These are phyloP conservation scores for Xylariaceae sp. DNA, from an alignment of 2,329 filamentous ascomycete species.

Conservation along the genomic window DNA sequence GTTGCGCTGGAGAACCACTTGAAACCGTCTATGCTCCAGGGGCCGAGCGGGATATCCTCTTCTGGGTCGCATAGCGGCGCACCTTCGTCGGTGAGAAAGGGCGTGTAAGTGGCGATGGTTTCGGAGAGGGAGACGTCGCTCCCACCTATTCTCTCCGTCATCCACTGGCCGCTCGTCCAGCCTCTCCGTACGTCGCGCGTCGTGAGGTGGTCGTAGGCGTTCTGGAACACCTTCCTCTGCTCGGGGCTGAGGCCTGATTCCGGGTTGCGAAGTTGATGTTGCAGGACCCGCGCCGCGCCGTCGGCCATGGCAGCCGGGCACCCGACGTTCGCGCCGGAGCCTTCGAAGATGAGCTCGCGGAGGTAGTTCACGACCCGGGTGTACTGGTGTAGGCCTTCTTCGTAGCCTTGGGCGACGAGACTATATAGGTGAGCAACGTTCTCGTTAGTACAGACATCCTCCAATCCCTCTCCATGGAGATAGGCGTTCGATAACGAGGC, in stretches of 20 bases:
- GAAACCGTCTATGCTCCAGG: slow-evolving; percentile 51
- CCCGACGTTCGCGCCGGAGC: slow-evolving; percentile 33
- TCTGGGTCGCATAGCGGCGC: slow-evolving; percentile 11
- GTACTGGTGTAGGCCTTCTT: slow-evolving; percentile 44
- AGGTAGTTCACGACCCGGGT: slow-evolving; percentile 56
- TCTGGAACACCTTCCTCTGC: slow-evolving; percentile 30
- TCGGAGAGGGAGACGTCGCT: slow-evolving; percentile 54
- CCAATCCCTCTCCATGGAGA: too few relatives aligned
- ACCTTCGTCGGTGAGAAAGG: slow-evolving; percentile 7
- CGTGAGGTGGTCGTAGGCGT: slow-evolving; percentile 39
- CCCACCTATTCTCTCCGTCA: slow-evolving; percentile 55
- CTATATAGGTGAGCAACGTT: too few relatives aligned
- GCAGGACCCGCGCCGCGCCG: slow-evolving; percentile 37
- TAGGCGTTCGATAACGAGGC: too few relatives aligned
- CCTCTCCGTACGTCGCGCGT: slow-evolving; percentile 37
- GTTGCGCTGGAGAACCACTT: slow-evolving; percentile 62
- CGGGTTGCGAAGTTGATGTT: slow-evolving; percentile 23
- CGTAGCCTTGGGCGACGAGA: slow-evolving; percentile 56
- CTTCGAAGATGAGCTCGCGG: slow-evolving; percentile 19
- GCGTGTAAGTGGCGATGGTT: slow-evolving; percentile 39
- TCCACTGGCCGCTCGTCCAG: slow-evolving; percentile 60
- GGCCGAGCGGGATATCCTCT: slow-evolving; percentile 19
- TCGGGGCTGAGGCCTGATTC: slow-evolving; percentile 15
- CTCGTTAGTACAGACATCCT: too few relatives aligned
- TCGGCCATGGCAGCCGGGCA: slow-evolving; percentile 53